Conservation (phyloP, 73 alveolate species). For the Tetrahymena malaccensis region DNA sequence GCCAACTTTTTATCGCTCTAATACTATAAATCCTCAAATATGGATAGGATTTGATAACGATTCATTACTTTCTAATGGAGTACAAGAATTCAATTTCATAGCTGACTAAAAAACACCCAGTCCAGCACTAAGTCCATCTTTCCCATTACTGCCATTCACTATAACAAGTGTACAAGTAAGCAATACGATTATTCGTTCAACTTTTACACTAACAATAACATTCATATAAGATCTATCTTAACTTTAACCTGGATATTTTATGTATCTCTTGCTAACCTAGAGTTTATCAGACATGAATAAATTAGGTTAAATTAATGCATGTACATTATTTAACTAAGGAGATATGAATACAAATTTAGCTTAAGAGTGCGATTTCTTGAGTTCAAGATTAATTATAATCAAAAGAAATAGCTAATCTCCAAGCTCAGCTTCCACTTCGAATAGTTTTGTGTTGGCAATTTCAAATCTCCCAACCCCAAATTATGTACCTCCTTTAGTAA, state of each 20-base stretch:
- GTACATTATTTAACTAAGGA: neutral
- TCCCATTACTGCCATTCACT: neutral
- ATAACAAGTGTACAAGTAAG: neutral
- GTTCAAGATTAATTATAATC: neutral
- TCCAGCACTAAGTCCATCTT: neutral
- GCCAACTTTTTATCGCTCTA: neutral
- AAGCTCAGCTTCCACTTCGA: neutral
- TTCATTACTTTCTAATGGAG: neutral
- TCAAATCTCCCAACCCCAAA: neutral
- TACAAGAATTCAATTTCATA: neutral
- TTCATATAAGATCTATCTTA: neutral
- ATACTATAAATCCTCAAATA: neutral
- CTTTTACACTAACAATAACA: neutral
- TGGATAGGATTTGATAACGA: neutral
- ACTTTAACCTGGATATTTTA: neutral
- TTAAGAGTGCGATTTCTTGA: neutral
- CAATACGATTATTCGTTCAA: neutral
- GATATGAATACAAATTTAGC: neutral
- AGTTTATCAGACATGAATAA: neutral
- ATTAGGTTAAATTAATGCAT: neutral
- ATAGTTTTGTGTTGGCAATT: neutral
- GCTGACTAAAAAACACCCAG: neutral
- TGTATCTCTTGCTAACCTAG: neutral
- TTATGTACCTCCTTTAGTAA: neutral
- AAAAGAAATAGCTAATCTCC: neutral